phyloP scores from a whole-genome alignment of 208 protist genomes.

The Phytomonas sp. region DNA sequence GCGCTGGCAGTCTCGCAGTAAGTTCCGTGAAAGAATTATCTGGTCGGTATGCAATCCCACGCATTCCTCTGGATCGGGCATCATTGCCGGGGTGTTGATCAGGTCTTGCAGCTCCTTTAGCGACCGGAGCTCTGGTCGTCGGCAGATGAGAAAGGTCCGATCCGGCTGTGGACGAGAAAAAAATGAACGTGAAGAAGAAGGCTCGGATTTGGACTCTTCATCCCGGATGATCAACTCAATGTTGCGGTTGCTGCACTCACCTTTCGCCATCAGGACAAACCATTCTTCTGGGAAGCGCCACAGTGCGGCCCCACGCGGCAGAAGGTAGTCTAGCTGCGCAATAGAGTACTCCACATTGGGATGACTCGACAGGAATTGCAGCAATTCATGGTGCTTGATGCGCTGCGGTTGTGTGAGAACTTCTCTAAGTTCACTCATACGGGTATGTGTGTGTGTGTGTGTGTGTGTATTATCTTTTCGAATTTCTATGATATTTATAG shows the following conservation, averaged over 20 bases:
- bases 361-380: slow-evolving; percentile 66
- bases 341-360: slow-evolving; percentile 62
- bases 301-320: slow-evolving; percentile 67
- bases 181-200: slow-evolving; percentile 2
- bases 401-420: slow-evolving; percentile 64
- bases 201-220: slow-evolving; percentile 5
- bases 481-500: no score
- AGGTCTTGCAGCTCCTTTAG: slow-evolving; percentile 43
- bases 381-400: slow-evolving; percentile 77
- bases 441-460: slow-evolving; percentile 7
- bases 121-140: slow-evolving; percentile 34
- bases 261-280: slow-evolving; percentile 46
- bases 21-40: slow-evolving; percentile 32
- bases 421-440: slow-evolving; percentile 69
- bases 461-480: background rate
- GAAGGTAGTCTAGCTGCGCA: slow-evolving; percentile 68
- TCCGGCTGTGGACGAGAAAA: slow-evolving; percentile 9
- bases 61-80: slow-evolving; percentile 61
- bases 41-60: slow-evolving; percentile 83
- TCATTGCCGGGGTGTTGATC: slow-evolving; percentile 42
- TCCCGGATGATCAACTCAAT: slow-evolving; percentile 40
- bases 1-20: slow-evolving; percentile 42
- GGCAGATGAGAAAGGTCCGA: slow-evolving; percentile 38
- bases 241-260: slow-evolving; percentile 49
- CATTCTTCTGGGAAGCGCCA: slow-evolving; percentile 73